A percentile compares a stretch with the other conserved stretches of the same genome.
phyloP scores from a whole-genome alignment of 2,329 filamentous ascomycete species.

The Phialemoniopsis sp. region DNA sequence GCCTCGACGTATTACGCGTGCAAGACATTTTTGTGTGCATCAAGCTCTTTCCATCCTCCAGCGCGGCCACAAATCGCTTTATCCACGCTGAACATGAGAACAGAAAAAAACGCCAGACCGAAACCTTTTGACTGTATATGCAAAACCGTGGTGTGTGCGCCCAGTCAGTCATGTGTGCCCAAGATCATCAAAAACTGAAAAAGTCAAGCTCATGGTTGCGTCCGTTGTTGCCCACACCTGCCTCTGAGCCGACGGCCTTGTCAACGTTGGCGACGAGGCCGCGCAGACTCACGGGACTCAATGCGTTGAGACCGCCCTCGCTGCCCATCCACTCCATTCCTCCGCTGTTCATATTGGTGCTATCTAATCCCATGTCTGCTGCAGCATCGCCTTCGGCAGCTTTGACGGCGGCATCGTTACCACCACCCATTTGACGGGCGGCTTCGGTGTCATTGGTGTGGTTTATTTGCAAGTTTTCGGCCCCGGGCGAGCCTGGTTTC shows the following conservation, averaged over 20 bases:
- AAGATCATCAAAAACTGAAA: slow-evolving; percentile 24
- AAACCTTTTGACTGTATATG: too few relatives aligned
- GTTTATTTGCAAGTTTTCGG: not conserved
- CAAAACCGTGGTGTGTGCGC: too few relatives aligned
- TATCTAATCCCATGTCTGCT: not conserved
- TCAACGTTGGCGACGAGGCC: slow-evolving; percentile 23
- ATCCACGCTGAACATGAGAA: too few relatives aligned
- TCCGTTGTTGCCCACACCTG: slow-evolving; percentile 5
- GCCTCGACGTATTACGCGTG: too few relatives aligned
- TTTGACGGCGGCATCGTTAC: too few relatives aligned
- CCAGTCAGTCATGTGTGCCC: too few relatives aligned
- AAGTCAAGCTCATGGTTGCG: slow-evolving; percentile 35
- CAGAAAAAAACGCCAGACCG: too few relatives aligned
- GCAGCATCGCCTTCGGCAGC: not conserved
- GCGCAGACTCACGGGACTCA: slow-evolving; percentile 24
- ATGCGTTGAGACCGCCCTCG: slow-evolving; percentile 8
- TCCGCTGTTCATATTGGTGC: not conserved
- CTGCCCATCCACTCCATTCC: slow-evolving; percentile 18
- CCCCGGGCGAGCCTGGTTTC: not conserved
- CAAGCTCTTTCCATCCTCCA: too few relatives aligned
- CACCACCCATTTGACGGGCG: too few relatives aligned
- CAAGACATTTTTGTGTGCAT: too few relatives aligned
- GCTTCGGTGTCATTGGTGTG: too few relatives aligned
- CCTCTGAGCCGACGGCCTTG: slow-evolving; percentile 16
- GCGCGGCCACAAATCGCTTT: too few relatives aligned